Percentiles rank a stretch among this genome's conserved stretches.
phyloP scores from a whole-genome alignment of 768 basidiomycete species.

The Boletus bicolor region DNA sequence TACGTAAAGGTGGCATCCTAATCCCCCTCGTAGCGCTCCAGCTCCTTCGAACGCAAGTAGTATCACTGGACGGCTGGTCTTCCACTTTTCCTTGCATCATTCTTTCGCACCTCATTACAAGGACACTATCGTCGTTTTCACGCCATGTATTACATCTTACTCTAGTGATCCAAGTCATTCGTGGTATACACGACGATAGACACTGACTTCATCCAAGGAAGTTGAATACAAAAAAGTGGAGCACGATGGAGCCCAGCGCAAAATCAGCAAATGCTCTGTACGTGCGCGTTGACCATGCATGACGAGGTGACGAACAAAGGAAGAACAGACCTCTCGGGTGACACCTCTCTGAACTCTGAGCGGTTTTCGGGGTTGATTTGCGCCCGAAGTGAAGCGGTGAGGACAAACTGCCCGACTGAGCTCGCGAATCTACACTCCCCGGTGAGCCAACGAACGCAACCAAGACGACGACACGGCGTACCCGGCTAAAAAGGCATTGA shows the following conservation, averaged over 20 bases:
- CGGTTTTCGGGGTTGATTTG: constrained; percentile 90
- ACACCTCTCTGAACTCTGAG: constrained; percentile 82
- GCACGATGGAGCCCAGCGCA: constrained; percentile 87
- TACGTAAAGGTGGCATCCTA: constrained; percentile 1
- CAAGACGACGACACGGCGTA: constrained; percentile 38
- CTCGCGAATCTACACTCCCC: constrained; percentile 73
- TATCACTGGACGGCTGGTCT: not conserved
- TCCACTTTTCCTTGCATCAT: not conserved
- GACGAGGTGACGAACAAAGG: not conserved
- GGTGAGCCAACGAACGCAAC: constrained; percentile 1
- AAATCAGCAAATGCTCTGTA: constrained; percentile 96
- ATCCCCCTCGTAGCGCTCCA: constrained; percentile 50
- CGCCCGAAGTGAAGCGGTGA: constrained; percentile 85
- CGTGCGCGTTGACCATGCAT: not conserved
- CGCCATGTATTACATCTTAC: constrained; percentile 14
- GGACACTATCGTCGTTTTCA: not conserved
- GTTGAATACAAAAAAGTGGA: constrained; percentile 99
- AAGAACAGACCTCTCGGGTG: constrained; percentile 79
- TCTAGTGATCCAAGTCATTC: not conserved
- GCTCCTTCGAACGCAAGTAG: constrained; percentile 62
- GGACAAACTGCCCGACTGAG: constrained; percentile 94
- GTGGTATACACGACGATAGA: not conserved
- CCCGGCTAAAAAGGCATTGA: constrained; percentile 97
- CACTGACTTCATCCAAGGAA: constrained; percentile 72
- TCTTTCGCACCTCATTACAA: not conserved